Conservation (phyloP, 495 filamentous ascomycete species). For the Patellaria atrata region DNA sequence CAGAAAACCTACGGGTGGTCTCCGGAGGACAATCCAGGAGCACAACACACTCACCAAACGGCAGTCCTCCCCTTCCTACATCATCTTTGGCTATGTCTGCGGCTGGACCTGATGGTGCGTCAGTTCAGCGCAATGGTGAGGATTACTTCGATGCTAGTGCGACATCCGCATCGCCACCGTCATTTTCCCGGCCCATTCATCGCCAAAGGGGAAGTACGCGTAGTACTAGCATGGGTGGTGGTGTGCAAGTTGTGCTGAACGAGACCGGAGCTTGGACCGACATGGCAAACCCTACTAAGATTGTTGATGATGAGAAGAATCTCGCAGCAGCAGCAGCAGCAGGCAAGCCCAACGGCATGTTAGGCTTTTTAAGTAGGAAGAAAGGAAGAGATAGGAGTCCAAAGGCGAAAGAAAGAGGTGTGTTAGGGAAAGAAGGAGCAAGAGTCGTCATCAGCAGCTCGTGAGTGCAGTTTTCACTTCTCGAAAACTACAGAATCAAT, state of each 20-base stretch:
- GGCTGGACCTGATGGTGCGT: conserved; percentile 5
- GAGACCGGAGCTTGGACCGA: conserved; percentile 82
- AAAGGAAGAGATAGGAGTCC: conserved; percentile 84
- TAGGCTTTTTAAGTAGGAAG: conserved; percentile 77
- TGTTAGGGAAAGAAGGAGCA: conserved; percentile 89
- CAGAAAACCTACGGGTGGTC: no score
- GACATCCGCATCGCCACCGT: conserved; percentile 17
- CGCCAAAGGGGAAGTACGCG: conserved; percentile 36
- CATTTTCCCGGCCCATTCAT: conserved; percentile 22
- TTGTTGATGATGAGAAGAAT: conserved; percentile 52
- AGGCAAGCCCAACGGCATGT: conserved; percentile 53
- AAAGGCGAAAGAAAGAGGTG: conserved; percentile 84
- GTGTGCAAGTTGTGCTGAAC: conserved; percentile 80
- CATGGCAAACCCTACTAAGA: conserved; percentile 67
- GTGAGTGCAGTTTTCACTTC: conserved; percentile 12
- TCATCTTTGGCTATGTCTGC: conserved; percentile 6
- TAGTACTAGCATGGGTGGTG: conserved; percentile 65
- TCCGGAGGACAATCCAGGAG: no score
- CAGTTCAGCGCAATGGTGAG: conserved; percentile 17
- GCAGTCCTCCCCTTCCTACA: conserved; percentile 24
- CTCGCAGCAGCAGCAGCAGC: neutral
- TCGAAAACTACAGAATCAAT: no score
- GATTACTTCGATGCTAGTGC: conserved; percentile 30
- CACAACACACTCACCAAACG: conserved; percentile 26
- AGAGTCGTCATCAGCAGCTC: conserved; percentile 46